Conservation (phyloP, 2,329 filamentous ascomycete genomes). For the Trichoderma endophyticum region DNA sequence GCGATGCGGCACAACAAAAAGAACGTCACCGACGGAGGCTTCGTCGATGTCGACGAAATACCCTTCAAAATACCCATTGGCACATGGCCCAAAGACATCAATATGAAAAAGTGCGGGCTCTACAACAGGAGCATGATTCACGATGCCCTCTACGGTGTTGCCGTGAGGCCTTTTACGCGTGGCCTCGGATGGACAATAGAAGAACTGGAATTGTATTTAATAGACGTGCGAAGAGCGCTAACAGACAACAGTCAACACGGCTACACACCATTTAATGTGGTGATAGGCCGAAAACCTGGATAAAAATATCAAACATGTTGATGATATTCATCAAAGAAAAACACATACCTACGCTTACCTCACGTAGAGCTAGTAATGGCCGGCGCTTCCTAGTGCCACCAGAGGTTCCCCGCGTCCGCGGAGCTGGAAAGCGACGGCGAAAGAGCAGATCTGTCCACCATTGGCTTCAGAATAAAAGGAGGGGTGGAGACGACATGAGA, state of each 20-base stretch:
- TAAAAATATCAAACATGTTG: neutral
- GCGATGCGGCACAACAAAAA: conserved; percentile 30
- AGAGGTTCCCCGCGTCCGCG: conserved; percentile 10
- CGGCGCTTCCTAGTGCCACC: neutral
- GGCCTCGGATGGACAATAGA: conserved; percentile 33
- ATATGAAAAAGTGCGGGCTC: conserved; percentile 43
- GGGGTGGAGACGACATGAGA: neutral
- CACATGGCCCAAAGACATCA: conserved; percentile 46
- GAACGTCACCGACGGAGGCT: conserved; percentile 36
- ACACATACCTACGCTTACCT: neutral
- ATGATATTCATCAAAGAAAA: neutral
- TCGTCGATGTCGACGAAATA: conserved; percentile 38
- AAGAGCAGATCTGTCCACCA: neutral
- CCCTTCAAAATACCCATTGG: conserved; percentile 46
- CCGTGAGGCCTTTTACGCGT: conserved; percentile 35
- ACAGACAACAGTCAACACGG: conserved; percentile 25
- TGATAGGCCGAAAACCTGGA: conserved; percentile 22
- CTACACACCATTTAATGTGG: conserved; percentile 20
- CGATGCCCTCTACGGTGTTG: conserved; percentile 33
- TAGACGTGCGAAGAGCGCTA: conserved; percentile 33
- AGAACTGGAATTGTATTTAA: conserved; percentile 35
- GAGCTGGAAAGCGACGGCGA: conserved; percentile 2
- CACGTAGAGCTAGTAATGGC: conserved; percentile 1
- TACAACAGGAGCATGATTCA: conserved; percentile 31
- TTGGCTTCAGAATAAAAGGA: conserved; percentile 6